These are phyloP conservation scores for Emergomyces pasteurianus DNA, from an alignment of 2,329 filamentous ascomycete species.

Conservation along the genomic window DNA sequence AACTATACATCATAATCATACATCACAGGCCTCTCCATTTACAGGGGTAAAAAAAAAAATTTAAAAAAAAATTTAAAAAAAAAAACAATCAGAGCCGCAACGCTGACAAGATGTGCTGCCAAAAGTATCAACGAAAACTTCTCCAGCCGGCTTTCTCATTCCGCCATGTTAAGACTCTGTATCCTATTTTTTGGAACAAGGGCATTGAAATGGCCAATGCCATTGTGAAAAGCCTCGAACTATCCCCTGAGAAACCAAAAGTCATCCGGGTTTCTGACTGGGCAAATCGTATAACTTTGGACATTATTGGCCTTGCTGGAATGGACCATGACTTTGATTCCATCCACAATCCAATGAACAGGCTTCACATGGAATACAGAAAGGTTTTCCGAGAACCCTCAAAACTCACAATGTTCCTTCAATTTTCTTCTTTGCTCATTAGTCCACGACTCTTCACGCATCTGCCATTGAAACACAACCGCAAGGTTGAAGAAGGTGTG, in stretches of 20 bases:
- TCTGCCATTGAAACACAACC: conserved; percentile 41
- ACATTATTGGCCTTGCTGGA: conserved; percentile 63
- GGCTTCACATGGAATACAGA: conserved; percentile 37
- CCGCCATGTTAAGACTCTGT: conserved; percentile 72
- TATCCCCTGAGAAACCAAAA: conserved; percentile 16
- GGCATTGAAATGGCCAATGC: conserved; percentile 53
- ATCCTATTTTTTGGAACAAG: conserved; percentile 75
- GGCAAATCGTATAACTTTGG: conserved; percentile 57
- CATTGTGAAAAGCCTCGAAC: conserved; percentile 39
- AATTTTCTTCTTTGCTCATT: conserved; percentile 22
- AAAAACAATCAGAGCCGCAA: background rate
- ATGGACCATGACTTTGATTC: conserved; percentile 60
- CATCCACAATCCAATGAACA: conserved; percentile 47
- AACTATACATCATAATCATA: too few species aligned
- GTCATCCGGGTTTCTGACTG: conserved; percentile 49
- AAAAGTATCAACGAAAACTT: conserved; percentile 53
- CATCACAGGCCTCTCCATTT: background rate
- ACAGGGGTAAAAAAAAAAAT: background rate
- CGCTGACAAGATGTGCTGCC: background rate
- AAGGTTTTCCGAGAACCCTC: conserved; percentile 15
- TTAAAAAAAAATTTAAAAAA: too few species aligned
- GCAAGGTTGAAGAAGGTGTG: conserved; percentile 46
- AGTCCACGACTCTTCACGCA: background rate
- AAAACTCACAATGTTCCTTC: background rate
- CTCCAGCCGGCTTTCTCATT: conserved; percentile 78